Evolutionary conservation across 106 monocot genomes (phyloP), one percentile per base, ranked within the genome.

Genomic region (Dioscorea alata): DNA sequence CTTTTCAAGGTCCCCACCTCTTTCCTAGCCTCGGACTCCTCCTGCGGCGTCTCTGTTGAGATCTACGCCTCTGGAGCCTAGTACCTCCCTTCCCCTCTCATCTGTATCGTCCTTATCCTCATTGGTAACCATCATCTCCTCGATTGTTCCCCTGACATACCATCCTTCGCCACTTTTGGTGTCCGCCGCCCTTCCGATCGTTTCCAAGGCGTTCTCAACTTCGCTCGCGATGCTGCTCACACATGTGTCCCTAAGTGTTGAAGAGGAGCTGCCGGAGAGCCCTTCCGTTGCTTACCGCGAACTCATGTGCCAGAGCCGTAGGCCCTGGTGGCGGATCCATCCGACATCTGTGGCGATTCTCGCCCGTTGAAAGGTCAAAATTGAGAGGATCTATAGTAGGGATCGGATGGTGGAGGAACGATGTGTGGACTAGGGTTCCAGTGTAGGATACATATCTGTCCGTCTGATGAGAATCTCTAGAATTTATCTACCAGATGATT

Each of bases 141-240:
- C 23, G 49, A 23, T 13, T 19, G 22, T 4, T 8, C 66, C 17
- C 66, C n/a, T 4, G 49, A 49, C 22, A 22, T 20, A n/a, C 66
- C 66, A n/a, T 18, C 65, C 15, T 65, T 66, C 49, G 66, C 66
- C 35, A 49, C 49, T 20, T 7, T 50, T 1, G 66, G 66, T n/a
- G n/a, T 66, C 17, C 66, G 66, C n/a, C 66, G 66, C 48, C 66
- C 66, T 12, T 66, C 66, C 49, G 66, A 49, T 12, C 48, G 66
- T 6, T 20, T 50, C 66, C 66, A 66, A 19, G 66, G 66, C 22
- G 49, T 66, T 14, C 66, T 66, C 14, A 66, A 66, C 66, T 13
- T 66, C 66, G 66, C 66, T n/a, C 66, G 66, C 20, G 22, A 23
- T 21, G 21, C 10, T 66, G 18, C 35, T 48, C 42, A 22, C 64